A percentile compares a stretch with the other conserved stretches of the same genome.
These are phyloP conservation scores for Colletotrichum tofieldiae DNA, from an alignment of 2,329 filamentous ascomycete species.

Conservation along the genomic window DNA sequence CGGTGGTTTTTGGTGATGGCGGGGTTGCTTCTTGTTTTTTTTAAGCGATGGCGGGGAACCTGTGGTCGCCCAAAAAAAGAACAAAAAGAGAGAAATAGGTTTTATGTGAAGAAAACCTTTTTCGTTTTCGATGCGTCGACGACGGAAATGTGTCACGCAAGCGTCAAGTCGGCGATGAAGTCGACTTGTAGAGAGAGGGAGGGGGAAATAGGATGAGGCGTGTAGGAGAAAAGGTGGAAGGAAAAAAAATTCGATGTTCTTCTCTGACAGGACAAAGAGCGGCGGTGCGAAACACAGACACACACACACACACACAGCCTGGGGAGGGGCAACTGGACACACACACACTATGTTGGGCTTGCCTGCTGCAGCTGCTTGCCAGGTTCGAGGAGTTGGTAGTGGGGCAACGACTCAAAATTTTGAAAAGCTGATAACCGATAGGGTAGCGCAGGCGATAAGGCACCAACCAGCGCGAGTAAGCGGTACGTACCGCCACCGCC, in stretches of 20 bases:
- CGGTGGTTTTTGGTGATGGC: constrained; percentile 44
- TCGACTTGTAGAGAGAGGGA: constrained; percentile 26
- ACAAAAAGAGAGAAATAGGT: constrained; percentile 13
- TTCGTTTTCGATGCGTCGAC: constrained; percentile 25
- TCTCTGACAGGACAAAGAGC: constrained; percentile 37
- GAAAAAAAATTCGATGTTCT: constrained; percentile 32
- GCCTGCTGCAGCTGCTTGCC: constrained; percentile 2
- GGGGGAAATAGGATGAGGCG: constrained; percentile 21
- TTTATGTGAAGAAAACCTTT: constrained; percentile 4
- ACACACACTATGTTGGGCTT: constrained; percentile 7
- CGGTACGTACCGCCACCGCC: constrained; percentile 28
- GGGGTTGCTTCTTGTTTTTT: constrained; percentile 37
- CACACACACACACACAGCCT: constrained; percentile 10
- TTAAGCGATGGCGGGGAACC: constrained; percentile 43
- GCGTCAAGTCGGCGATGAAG: constrained; percentile 39
- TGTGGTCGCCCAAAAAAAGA: constrained; percentile 31
- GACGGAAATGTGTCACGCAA: constrained; percentile 34
- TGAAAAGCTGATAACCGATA: constrained; percentile 42
- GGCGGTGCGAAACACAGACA: constrained; percentile 40
- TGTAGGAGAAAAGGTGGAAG: constrained; percentile 30
- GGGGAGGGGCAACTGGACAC: constrained; percentile 33
- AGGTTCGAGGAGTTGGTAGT: constrained; percentile 14
- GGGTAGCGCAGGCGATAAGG: constrained; percentile 41
- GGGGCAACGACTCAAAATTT: constrained; percentile 35
- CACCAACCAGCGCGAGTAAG: neutral